Evolutionary conservation across 208 protist species (phyloP), one percentile per base, ranked within the genome.

Genomic region (Trypanosoma avium): DNA sequence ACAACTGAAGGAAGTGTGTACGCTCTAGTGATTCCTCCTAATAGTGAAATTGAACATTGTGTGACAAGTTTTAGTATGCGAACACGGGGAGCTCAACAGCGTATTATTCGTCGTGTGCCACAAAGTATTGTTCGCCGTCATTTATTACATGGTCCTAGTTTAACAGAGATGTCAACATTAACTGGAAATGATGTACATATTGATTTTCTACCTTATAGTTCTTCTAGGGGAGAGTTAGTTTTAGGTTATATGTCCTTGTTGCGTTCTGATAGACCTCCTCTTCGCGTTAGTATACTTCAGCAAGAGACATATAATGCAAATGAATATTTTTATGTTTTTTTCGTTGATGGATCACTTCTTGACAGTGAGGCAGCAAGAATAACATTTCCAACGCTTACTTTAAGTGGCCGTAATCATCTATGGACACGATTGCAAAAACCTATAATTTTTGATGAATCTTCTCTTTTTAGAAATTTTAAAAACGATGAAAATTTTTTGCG

Each of bases 111-210:
- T 13, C 42, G 57, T 2, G 21, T 62, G 21, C 17, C 43, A 33
- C 42, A 62, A 17, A 38, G 57, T 36, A 27, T 53, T 52, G 57
- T 52, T 4, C 57, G 43, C n/a, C 42, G 57, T 17, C 57, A 62
- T 62, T 52, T 52, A 27, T 27, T 62, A 32, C 43, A 40, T 21
- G 42, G 57, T 21, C 24, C 27, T 22, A 62, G 30, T 26, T 13
- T 62, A 17, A 43, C 13, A 36, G 55, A 30, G 3, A 61, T 61
- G 40, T 49, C 10, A 24, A 61, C 22, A 3, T 50, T 61, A 12
- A 35, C 55, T 19, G 55, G 26, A 21, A 26, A 61, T 43, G n/a
- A 8, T 33, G 55, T 49, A 13, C 40, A 40, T 29, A 35, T 61
- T 17, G 55, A 61, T 42, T 61, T 61, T 4, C 10, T 19, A 0